Evolutionary conservation across 805 yeast genomes (phyloP), one percentile per base, ranked within the genome.

Genomic region (Wickerhamiella spandovensis): DNA sequence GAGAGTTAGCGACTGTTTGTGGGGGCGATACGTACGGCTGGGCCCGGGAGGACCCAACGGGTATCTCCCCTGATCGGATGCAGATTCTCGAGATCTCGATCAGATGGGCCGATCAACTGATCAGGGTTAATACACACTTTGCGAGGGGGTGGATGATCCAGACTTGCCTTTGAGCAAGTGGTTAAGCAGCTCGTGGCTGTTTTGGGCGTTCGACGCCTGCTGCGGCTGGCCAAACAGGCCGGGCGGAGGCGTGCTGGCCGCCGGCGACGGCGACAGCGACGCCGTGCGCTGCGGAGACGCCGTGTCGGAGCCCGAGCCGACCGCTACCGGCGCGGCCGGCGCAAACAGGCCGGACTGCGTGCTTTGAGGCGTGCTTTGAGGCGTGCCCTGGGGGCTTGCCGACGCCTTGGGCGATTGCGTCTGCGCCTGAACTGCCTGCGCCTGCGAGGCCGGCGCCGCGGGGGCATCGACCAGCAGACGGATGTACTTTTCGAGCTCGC

Each of bases 111-210:
- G n/a, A n/a, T n/a, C n/a, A n/a, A n/a, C n/a, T n/a, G n/a, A n/a
- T n/a, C n/a, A n/a, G n/a, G n/a, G n/a, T 54, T 53, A 43, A 54
- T 56, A 58, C 60, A 58, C 62, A 57, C 63, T 56, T 53, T 55
- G 58, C 51, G 58, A 41, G 44, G 50, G 44, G 37, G 44, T 39
- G 24, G 39, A n/a, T 35, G 39, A 17, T 49, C 84, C 25, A 22
- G 50, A 32, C 25, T 53, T 44, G 46, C 94, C 94, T 58, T 82
- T 81, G 80, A 88, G 81, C 62, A 88, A 71, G 65, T 87, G 96
- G 51, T 79, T 85, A 58, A 88, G 73, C 60, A 88, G 73, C 62
- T 87, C 95, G 41, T 87, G 80, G 53, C 89, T 82, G 46, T 84
- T 78, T 50, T 59, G 60, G 48, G 52, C 53, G 49, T 53, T 57